Evolutionary conservation across 257 asterid genomes (phyloP), one percentile per base, ranked within the genome.

Genomic region (Jacaranda mimosifolia): DNA sequence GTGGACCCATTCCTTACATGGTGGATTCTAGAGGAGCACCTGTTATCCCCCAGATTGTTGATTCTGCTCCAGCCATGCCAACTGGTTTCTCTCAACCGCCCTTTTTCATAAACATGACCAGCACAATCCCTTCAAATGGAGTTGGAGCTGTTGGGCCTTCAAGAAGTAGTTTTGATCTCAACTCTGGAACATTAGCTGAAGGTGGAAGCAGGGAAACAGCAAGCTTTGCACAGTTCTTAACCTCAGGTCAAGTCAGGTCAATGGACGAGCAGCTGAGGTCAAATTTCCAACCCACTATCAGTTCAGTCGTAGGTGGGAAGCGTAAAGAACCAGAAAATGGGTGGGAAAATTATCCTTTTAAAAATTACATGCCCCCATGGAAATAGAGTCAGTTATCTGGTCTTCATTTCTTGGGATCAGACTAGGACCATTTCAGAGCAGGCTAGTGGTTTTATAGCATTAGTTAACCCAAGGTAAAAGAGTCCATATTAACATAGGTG

Each of bases 1-100:
- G 82, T 15, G 92, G 84, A 48, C 83, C 89, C 63, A 77, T 86
- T 64, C 92, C 93, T 19, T 92, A 89, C 90, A 84, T 93, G 97
- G 85, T 91, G 77, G 97, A 94, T 81, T 89, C 95, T 6, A 88
- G 95, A 78, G 94, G 92, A 51, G 79, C 89, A 6, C 90, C 93
- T 19, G 89, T 92, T 73, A 78, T 86, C 56, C 97, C 97, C 21
- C 98, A 91, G 71, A 75, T 90, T 0, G 83, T 87, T 52, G 91
- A 91, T 55, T 67, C 94, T 43, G 60, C 91, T 57, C 68, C 95
- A 32, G 79, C 85, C 42, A 39, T 87, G 77, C 89, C 91, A 2
- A 74, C 84, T 38, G 76, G 70, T 35, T 92, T 85, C 80, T 56
- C 93, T 70, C 97, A 89, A 69, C 80, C 85, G 10, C 97, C 96